phyloP scores from a whole-genome alignment of 495 filamentous ascomycete species.

The Tuber melanosporum region DNA sequence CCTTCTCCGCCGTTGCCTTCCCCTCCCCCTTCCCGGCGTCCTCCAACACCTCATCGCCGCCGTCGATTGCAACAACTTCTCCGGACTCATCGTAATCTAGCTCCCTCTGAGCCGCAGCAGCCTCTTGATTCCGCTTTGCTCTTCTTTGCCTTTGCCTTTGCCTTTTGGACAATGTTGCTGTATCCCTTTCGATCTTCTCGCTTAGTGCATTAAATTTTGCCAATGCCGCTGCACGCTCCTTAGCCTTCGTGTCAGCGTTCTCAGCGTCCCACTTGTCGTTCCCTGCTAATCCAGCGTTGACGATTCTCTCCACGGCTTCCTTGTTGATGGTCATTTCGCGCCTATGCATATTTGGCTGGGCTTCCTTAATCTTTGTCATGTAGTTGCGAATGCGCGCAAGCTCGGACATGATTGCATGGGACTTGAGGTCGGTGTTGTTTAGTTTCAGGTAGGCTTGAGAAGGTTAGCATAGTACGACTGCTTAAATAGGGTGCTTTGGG shows the following conservation, averaged over 20 bases:
- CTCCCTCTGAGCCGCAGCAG: conserved; percentile 11
- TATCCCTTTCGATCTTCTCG: conserved; percentile 43
- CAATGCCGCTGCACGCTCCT: conserved; percentile 50
- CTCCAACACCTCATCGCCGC: conserved; percentile 13
- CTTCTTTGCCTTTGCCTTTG: conserved; percentile 25
- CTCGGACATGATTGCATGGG: conserved; percentile 79
- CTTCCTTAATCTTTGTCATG: conserved; percentile 78
- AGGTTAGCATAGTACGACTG: conserved; percentile 27
- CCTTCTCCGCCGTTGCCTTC: conserved; percentile 45
- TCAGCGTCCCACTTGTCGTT: conserved; percentile 58
- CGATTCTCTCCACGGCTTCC: conserved; percentile 69
- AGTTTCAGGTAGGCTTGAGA: conserved; percentile 66
- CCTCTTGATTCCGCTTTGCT: conserved; percentile 22
- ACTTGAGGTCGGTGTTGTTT: conserved; percentile 68
- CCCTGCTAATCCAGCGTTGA: conserved; percentile 56
- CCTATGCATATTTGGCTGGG: conserved; percentile 51
- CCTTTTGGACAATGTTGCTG: conserved; percentile 32
- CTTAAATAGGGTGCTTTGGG: neutral
- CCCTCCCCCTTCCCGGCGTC: conserved; percentile 40
- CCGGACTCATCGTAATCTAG: conserved; percentile 9
- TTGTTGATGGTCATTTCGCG: conserved; percentile 65
- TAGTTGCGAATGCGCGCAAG: conserved; percentile 80
- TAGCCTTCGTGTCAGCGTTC: conserved; percentile 50
- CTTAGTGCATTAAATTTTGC: conserved; percentile 47
- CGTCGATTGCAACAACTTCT: neutral